Conservation (phyloP, 2,329 filamentous ascomycete genomes). For the Teratosphaeria nubilosa region DNA sequence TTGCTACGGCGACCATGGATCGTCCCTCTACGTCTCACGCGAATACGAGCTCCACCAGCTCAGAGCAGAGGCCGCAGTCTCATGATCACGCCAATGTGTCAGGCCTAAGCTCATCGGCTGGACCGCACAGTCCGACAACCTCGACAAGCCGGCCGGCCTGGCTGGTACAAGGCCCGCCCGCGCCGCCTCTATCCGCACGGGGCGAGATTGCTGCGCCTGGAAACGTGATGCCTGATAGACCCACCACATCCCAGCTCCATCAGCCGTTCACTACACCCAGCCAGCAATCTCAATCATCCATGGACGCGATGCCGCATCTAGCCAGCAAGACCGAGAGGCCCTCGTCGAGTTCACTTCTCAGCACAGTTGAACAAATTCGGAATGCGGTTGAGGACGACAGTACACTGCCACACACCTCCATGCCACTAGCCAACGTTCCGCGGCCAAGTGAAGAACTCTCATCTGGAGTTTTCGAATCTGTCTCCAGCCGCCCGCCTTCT, state of each 20-base stretch:
- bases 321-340: conserved; percentile 2
- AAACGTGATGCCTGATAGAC: conserved; percentile 1
- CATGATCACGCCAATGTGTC: not conserved
- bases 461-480: not conserved
- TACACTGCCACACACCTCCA: not conserved
- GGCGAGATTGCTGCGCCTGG: conserved; percentile 2
- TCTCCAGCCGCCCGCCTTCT: not conserved
- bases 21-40: conserved; percentile 1
- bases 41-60: conserved; percentile 1
- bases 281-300: conserved; percentile 7
- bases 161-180: not conserved
- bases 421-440: not conserved
- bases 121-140: no score
- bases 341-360: conserved; percentile 5
- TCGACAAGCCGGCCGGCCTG: not conserved
- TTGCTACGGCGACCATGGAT: not conserved
- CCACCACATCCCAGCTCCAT: conserved; percentile 3
- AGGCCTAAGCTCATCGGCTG: not conserved
- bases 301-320: conserved; percentile 1
- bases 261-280: conserved; percentile 6
- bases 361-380: conserved; percentile 5
- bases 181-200: not conserved
- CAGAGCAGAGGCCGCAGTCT: not conserved
- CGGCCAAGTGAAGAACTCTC: conserved; percentile 1
- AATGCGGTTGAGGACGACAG: conserved; percentile 4